Conservation (phyloP, 1,284 basidiomycete genomes). For the Tranzscheliella williamsii region DNA sequence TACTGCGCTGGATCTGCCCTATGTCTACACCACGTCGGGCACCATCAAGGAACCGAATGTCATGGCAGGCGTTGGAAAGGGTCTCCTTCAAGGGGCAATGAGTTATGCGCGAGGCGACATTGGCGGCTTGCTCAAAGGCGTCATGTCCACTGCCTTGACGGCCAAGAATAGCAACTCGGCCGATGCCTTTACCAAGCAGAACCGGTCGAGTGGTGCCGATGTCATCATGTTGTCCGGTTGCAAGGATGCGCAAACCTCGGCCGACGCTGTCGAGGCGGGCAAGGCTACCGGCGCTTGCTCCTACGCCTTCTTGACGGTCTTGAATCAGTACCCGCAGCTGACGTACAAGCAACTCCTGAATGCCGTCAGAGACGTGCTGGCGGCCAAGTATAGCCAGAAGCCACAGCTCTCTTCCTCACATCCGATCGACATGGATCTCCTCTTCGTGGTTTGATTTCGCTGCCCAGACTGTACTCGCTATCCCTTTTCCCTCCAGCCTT, state of each 20-base stretch:
- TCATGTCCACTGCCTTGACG: conserved; percentile 63
- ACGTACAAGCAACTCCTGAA: conserved; percentile 58
- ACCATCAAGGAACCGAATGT: conserved; percentile 87
- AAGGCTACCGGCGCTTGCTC: conserved; percentile 71
- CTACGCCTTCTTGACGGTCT: conserved; percentile 56
- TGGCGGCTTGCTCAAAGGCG: conserved; percentile 65
- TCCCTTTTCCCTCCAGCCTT: too few species aligned
- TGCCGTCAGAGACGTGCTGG: conserved; percentile 48
- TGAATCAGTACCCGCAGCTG: conserved; percentile 65
- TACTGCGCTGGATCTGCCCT: conserved; percentile 59
- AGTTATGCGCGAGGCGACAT: conserved; percentile 78
- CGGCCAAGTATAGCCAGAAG: conserved; percentile 59
- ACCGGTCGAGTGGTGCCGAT: conserved; percentile 77
- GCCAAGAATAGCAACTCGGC: conserved; percentile 67
- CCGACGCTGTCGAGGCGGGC: conserved; percentile 80
- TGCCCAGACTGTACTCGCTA: too few species aligned
- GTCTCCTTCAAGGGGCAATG: conserved; percentile 65
- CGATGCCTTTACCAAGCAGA: conserved; percentile 69
- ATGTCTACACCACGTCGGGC: conserved; percentile 81
- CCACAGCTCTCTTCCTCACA: conserved; percentile 61
- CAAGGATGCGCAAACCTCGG: conserved; percentile 89
- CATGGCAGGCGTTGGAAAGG: conserved; percentile 55
- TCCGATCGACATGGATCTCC: conserved; percentile 58
- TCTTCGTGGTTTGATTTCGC: conserved; percentile 50
- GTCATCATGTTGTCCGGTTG: conserved; percentile 71